phyloP scores from a whole-genome alignment of 352 stramenopile species.

The Globisporangium solare region DNA sequence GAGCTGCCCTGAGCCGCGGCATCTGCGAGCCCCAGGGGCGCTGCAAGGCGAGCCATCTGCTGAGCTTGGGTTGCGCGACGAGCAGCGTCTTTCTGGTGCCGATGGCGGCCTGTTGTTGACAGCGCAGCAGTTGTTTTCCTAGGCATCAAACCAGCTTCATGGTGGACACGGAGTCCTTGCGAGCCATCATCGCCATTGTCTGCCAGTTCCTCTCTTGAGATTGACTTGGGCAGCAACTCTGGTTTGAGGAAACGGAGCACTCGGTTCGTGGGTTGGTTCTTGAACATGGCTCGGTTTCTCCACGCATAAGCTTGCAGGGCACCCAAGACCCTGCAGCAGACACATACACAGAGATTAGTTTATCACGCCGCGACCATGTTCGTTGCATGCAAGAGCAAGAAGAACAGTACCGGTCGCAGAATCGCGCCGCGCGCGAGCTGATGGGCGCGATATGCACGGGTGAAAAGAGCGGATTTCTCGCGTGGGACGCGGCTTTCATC shows the following conservation, averaged over 20 bases:
- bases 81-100: slow-evolving; percentile 23
- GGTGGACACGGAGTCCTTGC: background rate
- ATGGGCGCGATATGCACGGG: slow-evolving; percentile 64
- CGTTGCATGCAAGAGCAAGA: background rate
- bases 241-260: slow-evolving; percentile 50
- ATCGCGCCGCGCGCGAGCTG: slow-evolving; percentile 79
- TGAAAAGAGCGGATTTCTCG: slow-evolving; percentile 65
- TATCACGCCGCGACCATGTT: background rate
- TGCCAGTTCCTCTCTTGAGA: slow-evolving; percentile 1
- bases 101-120: background rate
- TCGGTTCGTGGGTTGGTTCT: slow-evolving; percentile 32
- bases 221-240: slow-evolving; percentile 30
- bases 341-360: background rate
- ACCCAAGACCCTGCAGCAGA: slow-evolving; percentile 37
- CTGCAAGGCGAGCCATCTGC: slow-evolving; percentile 69
- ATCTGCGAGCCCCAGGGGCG: slow-evolving; percentile 37
- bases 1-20: slow-evolving; percentile 14
- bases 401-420: slow-evolving; percentile 83
- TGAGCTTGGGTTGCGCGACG: slow-evolving; percentile 58
- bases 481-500: slow-evolving; percentile 37
- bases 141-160: too few species aligned
- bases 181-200: slow-evolving; percentile 5
- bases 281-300: slow-evolving; percentile 35
- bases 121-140: too few species aligned
- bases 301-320: slow-evolving; percentile 68